Conservation (phyloP, 2,329 filamentous ascomycete species). For the Tothia fuscella region DNA sequence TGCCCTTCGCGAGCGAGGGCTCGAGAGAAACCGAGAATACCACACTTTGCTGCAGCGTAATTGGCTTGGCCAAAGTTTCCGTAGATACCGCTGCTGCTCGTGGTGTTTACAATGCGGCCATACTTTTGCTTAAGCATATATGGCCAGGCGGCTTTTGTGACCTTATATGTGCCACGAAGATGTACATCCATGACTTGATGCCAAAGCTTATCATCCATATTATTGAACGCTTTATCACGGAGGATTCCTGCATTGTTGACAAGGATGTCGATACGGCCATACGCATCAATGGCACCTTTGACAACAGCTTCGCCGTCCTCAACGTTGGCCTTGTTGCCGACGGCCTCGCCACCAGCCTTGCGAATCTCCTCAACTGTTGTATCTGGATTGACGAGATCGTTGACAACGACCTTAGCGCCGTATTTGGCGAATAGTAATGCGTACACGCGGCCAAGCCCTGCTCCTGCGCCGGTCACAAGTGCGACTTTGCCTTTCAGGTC, state of each 20-base stretch:
- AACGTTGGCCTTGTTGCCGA: conserved; percentile 76
- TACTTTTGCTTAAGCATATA: conserved; percentile 95
- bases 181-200: conserved; percentile 78
- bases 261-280: conserved; percentile 76
- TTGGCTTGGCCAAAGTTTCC: conserved; percentile 94
- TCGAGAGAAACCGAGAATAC: conserved; percentile 90
- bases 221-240: conserved; percentile 83
- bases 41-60: conserved; percentile 58
- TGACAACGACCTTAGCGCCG: conserved; percentile 73
- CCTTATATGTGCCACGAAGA: conserved; percentile 81
- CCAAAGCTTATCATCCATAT: conserved; percentile 88
- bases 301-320: conserved; percentile 79
- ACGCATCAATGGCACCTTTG: conserved; percentile 77
- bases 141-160: conserved; percentile 88
- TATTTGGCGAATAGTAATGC: conserved; percentile 75
- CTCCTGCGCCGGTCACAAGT: conserved; percentile 77
- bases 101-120: conserved; percentile 83
- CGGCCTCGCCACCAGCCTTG: conserved; percentile 71
- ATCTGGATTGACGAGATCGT: conserved; percentile 66
- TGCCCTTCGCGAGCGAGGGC: conserved; percentile 83
- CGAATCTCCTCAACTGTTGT: conserved; percentile 77
- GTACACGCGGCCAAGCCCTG: conserved; percentile 85
- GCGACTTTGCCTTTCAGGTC: conserved; percentile 78
- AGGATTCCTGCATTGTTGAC: conserved; percentile 93
- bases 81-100: conserved; percentile 85